Percentiles rank a stretch among this genome's conserved stretches.
Conservation (phyloP, 805 yeast species). For the Yarrowia keelungensis region DNA sequence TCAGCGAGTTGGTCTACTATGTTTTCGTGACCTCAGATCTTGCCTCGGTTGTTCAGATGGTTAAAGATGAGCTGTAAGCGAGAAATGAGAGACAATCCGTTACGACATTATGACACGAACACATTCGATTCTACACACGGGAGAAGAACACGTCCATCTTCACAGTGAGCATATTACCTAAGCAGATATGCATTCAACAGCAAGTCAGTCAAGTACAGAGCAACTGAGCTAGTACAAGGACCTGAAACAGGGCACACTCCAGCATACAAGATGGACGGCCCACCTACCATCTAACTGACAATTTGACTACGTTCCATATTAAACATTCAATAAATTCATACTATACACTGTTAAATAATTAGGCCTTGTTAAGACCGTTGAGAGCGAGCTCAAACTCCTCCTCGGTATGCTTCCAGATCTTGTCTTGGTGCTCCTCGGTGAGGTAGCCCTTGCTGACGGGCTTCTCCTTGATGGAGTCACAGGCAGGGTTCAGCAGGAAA, state of each 20-base stretch:
- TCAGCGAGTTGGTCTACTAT: slow-evolving; percentile 21
- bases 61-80: slow-evolving; percentile 7
- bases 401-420: slow-evolving; percentile 45
- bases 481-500: slow-evolving; percentile 40
- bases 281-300: too few species aligned
- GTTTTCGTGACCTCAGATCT: slow-evolving; percentile 16
- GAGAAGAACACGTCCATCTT: too few species aligned
- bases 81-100: too few species aligned
- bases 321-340: neutral
- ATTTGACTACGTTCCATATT: neutral
- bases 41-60: neutral
- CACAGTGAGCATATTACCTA: too few species aligned
- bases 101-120: too few species aligned
- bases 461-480: slow-evolving; percentile 38
- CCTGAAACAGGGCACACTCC: too few species aligned
- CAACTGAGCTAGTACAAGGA: too few species aligned
- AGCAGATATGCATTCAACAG: too few species aligned
- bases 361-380: slow-evolving; percentile 32
- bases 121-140: too few species aligned
- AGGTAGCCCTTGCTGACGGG: slow-evolving; percentile 40
- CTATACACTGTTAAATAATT: slow-evolving; percentile 1
- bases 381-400: slow-evolving; percentile 42
- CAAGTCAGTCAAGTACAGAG: too few species aligned
- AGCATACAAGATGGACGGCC: too few species aligned
- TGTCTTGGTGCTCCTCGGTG: slow-evolving; percentile 43